Evolutionary conservation across 768 basidiomycete genomes (phyloP).

Genomic region (Calocybe cyanea): DNA sequence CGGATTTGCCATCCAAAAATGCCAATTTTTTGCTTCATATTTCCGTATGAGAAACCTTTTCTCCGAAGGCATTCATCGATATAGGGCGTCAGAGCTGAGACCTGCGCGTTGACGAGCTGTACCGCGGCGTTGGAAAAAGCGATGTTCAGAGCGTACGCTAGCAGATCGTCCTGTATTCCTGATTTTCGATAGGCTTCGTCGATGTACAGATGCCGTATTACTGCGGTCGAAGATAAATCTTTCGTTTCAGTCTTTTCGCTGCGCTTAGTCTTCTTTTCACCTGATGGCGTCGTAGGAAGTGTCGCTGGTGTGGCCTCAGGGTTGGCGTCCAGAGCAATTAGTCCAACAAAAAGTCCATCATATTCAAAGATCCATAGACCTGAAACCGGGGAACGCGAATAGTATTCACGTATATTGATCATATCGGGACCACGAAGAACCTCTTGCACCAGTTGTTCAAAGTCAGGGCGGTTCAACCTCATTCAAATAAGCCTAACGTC

Average conservation of each 20-base stretch:
- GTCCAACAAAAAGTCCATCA: constrained; percentile 54
- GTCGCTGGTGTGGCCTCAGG: constrained; percentile 31
- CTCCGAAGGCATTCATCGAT: constrained; percentile 39
- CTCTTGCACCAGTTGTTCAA: constrained; percentile 52
- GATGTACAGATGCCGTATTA: constrained; percentile 72
- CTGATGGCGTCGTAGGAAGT: constrained; percentile 6
- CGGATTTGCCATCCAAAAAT: constrained; percentile 55
- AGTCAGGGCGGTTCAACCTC: constrained; percentile 69
- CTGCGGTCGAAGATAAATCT: constrained; percentile 46
- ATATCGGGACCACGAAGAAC: constrained; percentile 58
- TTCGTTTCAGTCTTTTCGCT: constrained; percentile 13
- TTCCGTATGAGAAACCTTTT: constrained; percentile 47
- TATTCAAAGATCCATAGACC: constrained; percentile 71
- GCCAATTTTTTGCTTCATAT: constrained; percentile 44
- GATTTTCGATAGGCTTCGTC: constrained; percentile 58
- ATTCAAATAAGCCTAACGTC: not conserved
- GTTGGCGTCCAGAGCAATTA: constrained; percentile 69
- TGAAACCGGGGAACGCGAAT: constrained; percentile 57
- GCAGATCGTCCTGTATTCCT: constrained; percentile 61
- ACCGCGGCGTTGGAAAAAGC: constrained; percentile 49
- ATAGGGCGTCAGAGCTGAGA: constrained; percentile 52
- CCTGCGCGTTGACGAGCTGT: constrained; percentile 40
- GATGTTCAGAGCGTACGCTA: constrained; percentile 52
- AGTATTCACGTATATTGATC: constrained; percentile 46
- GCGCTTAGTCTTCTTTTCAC: constrained; percentile 12